Evolutionary conservation across 2,329 filamentous ascomycete species (phyloP).

Genomic region (Diaporthe humulicola): DNA sequence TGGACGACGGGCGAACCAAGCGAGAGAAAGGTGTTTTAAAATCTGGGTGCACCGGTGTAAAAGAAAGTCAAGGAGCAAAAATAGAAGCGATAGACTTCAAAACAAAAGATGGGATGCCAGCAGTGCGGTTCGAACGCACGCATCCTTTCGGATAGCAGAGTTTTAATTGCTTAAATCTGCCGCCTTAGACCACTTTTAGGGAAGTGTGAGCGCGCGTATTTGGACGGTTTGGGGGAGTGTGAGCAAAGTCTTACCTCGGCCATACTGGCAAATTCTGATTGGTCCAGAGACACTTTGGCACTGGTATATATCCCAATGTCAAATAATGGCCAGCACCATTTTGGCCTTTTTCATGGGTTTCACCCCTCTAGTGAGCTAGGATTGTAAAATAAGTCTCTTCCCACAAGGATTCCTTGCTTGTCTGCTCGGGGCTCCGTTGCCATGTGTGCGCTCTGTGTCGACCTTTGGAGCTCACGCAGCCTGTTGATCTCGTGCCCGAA

Average conservation of each 20-base stretch:
- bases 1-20: neutral
- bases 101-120: conserved; percentile 30
- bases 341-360: no score
- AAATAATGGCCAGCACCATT: no score
- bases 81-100: neutral
- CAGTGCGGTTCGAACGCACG: conserved; percentile 41
- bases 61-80: neutral
- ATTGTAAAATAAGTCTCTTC: neutral
- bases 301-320: neutral
- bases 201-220: conserved; percentile 34
- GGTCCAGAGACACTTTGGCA: neutral
- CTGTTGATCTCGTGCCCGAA: neutral
- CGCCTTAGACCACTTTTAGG: conserved; percentile 35
- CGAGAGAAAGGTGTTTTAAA: no score
- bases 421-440: neutral
- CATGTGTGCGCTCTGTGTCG: neutral
- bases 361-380: no score
- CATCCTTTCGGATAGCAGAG: conserved; percentile 41
- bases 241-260: conserved; percentile 35
- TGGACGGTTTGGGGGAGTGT: neutral
- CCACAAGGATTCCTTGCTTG: rapidly evolving
- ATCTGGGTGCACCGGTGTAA: neutral
- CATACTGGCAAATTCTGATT: conserved; percentile 38
- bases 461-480: neutral
- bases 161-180: conserved; percentile 38